These are phyloP conservation scores for Ilex asprella DNA, from an alignment of 257 asterid species.

Conservation along the genomic window DNA sequence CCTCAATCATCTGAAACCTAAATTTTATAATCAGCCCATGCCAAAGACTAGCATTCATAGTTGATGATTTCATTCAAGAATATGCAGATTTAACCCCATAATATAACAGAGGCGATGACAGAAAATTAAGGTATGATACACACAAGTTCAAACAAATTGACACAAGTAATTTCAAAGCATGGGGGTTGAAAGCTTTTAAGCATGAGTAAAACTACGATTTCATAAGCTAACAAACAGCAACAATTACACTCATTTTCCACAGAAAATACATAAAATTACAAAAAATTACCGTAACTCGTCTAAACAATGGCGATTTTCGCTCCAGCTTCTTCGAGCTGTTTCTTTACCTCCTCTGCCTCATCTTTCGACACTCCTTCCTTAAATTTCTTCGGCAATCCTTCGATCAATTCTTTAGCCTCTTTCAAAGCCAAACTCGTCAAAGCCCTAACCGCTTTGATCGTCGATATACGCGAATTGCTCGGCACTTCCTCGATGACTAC, in stretches of 20 bases:
- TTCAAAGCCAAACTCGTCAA: conserved; percentile 72
- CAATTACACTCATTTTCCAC: conserved; percentile 1
- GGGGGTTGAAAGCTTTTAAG: too few species aligned
- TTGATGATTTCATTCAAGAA: too few species aligned
- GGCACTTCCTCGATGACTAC: conserved; percentile 89
- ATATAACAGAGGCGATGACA: too few species aligned
- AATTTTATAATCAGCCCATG: too few species aligned
- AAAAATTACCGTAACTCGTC: not conserved
- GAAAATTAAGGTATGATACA: too few species aligned
- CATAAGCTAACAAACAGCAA: not conserved
- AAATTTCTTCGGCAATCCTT: conserved; percentile 89
- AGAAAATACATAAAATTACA: not conserved
- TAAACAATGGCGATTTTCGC: conserved; percentile 63
- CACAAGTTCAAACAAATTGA: too few species aligned
- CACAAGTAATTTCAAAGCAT: too few species aligned
- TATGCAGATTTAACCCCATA: too few species aligned
- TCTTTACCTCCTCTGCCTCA: conserved; percentile 91
- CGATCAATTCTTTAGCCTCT: conserved; percentile 88
- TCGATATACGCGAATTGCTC: conserved; percentile 62
- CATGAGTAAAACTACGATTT: too few species aligned
- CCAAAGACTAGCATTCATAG: too few species aligned
- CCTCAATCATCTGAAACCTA: too few species aligned
- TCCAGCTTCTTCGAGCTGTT: conserved; percentile 90
- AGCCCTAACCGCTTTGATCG: conserved; percentile 89
- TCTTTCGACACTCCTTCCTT: conserved; percentile 78